A percentile compares a stretch with the other conserved stretches of the same genome.
phyloP scores from a whole-genome alignment of 768 basidiomycete genomes.

The Neoboletus subvelutipes region DNA sequence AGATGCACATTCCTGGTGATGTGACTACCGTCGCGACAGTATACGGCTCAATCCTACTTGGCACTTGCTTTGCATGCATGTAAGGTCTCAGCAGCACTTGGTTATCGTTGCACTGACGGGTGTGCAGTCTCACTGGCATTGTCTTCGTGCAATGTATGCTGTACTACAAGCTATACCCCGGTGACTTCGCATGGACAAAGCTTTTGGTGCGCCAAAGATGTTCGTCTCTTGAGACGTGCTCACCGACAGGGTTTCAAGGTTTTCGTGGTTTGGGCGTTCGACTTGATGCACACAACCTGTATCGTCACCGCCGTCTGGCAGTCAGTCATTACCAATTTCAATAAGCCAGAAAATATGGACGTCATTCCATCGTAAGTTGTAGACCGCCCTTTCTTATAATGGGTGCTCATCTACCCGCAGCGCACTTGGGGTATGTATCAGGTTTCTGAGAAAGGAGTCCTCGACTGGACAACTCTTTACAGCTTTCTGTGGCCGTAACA shows the following conservation, averaged over 20 bases:
- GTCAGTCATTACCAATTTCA: slow-evolving; percentile 26
- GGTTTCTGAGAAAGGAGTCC: not conserved
- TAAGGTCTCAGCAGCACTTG: slow-evolving; percentile 2
- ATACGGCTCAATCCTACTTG: slow-evolving; percentile 33
- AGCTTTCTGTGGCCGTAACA: slow-evolving; percentile 35
- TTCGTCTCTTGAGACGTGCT: not conserved
- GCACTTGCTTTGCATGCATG: slow-evolving; percentile 32
- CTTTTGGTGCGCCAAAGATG: slow-evolving; percentile 19
- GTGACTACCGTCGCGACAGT: slow-evolving; percentile 31
- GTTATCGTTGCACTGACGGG: slow-evolving; percentile 5
- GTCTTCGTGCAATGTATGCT: slow-evolving; percentile 33
- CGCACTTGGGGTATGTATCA: slow-evolving; percentile 27
- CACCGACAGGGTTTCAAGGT: slow-evolving; percentile 16
- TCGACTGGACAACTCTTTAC: not conserved
- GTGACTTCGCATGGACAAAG: slow-evolving; percentile 27
- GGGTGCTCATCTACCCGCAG: slow-evolving; percentile 7
- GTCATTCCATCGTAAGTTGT: slow-evolving; percentile 28
- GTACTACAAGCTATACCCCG: slow-evolving; percentile 33
- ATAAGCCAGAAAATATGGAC: slow-evolving; percentile 28
- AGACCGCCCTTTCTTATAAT: rapidly evolving
- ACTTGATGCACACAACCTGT: slow-evolving; percentile 30
- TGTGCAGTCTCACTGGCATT: slow-evolving; percentile 28
- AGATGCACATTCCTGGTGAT: slow-evolving; percentile 28
- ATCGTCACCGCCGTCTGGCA: slow-evolving; percentile 29
- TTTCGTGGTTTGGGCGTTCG: slow-evolving; percentile 28